Base-by-base conservation (phyloP, 2,329 filamentous ascomycete genomes). In the Fusarium xyrophilum region DNA sequence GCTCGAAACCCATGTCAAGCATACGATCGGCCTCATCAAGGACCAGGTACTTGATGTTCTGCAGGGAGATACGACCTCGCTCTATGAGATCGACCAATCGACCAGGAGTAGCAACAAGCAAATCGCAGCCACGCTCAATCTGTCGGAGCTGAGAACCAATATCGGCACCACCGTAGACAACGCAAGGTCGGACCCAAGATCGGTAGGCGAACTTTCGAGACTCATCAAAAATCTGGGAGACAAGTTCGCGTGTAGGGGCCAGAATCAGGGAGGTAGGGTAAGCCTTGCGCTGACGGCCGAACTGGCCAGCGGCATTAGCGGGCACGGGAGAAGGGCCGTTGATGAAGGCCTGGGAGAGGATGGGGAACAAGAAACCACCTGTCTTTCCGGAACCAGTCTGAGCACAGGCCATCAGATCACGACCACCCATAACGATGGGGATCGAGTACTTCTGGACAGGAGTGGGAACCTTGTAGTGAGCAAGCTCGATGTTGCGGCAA, bases 1-100 rank as follows among this genome's bases (percentile, higher is more conserved):
- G 96, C 86, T 99, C 96, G 87, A 99, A 99, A 96, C 96, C 96
- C 96, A 99, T 99, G 88, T 99, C 96, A 87, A 99, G 87, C 96
- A 99, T 99, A 81, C 96, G 96, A 85, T 99, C 96, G 81, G 96
- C 96, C 88, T 99, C 96, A 76, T 99, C 96, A 57, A 99, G 92
- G 75, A 99, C 93, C 67, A 99, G 88, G 80, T 99, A 99, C 86
- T 97, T 98, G 88, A 99, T 99, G 87, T 97, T 97, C 82, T 90
- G 89, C 58, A 99, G 90, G 44, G 96, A 98, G 80, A 99, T 98
- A 78, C 95, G 93, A 77, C 96, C 96, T 86, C 96, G 93, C 87
- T 98, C 96, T 78, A 99, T 96, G 82, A 99, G 86, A 81, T 99
- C 96, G 77, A 98, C 94, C 72, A 99, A 88, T 89, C 96, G 93